Percentiles rank a stretch among this genome's conserved stretches.
Evolutionary conservation across 768 basidiomycete genomes (phyloP).

Genomic region (Lyophyllum decastes): DNA sequence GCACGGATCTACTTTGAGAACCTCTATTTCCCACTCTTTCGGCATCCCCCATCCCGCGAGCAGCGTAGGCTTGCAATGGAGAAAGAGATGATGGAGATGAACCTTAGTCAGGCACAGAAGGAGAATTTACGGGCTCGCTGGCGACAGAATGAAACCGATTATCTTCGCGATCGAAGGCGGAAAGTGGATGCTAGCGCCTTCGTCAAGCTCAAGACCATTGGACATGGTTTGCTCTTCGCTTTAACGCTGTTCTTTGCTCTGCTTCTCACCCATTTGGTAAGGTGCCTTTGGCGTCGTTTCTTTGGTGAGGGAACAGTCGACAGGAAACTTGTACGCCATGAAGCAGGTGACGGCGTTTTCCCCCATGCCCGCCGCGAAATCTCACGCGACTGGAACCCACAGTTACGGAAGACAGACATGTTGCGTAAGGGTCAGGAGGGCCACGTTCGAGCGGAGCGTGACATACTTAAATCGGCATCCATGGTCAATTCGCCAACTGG

Average conservation of each 20-base stretch:
- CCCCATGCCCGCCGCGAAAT: constrained; percentile 5
- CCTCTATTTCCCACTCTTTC: constrained; percentile 82
- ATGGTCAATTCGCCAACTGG: constrained; percentile 70
- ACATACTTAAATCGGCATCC: constrained; percentile 89
- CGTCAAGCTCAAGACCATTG: constrained; percentile 89
- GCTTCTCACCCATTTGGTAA: constrained; percentile 4
- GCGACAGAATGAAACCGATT: constrained; percentile 87
- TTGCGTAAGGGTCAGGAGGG: constrained; percentile 96
- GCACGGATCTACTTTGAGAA: constrained; percentile 95
- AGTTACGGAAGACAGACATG: constrained; percentile 91
- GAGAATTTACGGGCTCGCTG: constrained; percentile 71
- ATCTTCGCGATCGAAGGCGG: constrained; percentile 80
- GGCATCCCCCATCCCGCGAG: constrained; percentile 84
- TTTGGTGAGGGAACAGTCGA: constrained; percentile 80
- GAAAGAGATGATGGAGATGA: constrained; percentile 77
- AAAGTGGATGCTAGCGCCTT: constrained; percentile 88
- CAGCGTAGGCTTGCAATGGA: constrained; percentile 87
- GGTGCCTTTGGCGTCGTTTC: constrained; percentile 86
- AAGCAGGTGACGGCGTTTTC: constrained; percentile 69
- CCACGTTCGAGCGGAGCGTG: constrained; percentile 94
- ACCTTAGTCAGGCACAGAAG: constrained; percentile 70
- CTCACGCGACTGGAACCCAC: constrained; percentile 21
- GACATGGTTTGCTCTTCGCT: constrained; percentile 66
- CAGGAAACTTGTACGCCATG: constrained; percentile 89
- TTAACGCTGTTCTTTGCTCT: constrained; percentile 2